A percentile compares a stretch with the other conserved stretches of the same genome.
Conservation (phyloP, 2,329 filamentous ascomycete genomes). For the Verticillium klebahnii region DNA sequence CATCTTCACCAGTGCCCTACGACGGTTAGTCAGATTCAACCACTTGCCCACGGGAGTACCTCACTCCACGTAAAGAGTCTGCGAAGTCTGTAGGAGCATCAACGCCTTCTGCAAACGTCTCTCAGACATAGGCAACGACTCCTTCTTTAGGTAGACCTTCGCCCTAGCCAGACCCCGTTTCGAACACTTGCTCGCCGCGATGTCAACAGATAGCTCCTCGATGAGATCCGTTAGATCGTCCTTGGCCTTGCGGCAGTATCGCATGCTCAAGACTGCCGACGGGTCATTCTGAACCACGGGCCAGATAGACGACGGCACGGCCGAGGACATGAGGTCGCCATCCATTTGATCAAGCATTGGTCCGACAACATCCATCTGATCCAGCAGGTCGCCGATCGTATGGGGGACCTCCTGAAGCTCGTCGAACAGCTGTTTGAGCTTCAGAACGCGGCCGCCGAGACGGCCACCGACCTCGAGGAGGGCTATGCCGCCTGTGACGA, state of each 20-base stretch:
- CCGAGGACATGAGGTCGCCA: background rate
- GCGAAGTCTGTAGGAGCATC: background rate
- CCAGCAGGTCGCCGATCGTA: background rate
- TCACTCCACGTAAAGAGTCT: background rate
- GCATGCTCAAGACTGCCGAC: background rate
- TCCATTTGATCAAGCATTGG: background rate
- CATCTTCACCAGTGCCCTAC: background rate
- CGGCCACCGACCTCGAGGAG: slow-evolving; percentile 16
- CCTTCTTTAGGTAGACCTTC: background rate
- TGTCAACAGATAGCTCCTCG: background rate
- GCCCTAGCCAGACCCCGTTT: background rate
- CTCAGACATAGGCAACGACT: background rate
- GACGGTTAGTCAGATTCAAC: background rate
- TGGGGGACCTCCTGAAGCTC: slow-evolving; percentile 18
- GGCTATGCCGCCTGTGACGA: slow-evolving; percentile 16
- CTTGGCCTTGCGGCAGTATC: background rate
- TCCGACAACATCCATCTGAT: background rate
- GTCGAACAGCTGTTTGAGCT: slow-evolving; percentile 17
- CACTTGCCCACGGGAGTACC: background rate
- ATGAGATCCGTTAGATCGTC: background rate
- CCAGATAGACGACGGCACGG: background rate
- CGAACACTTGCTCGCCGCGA: background rate
- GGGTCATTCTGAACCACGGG: background rate
- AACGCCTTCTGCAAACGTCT: background rate
- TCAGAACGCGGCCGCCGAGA: slow-evolving; percentile 16